These are phyloP conservation scores for Euphorbia peplus DNA, from an alignment of 345 rosid genomes.

Conservation along the genomic window DNA sequence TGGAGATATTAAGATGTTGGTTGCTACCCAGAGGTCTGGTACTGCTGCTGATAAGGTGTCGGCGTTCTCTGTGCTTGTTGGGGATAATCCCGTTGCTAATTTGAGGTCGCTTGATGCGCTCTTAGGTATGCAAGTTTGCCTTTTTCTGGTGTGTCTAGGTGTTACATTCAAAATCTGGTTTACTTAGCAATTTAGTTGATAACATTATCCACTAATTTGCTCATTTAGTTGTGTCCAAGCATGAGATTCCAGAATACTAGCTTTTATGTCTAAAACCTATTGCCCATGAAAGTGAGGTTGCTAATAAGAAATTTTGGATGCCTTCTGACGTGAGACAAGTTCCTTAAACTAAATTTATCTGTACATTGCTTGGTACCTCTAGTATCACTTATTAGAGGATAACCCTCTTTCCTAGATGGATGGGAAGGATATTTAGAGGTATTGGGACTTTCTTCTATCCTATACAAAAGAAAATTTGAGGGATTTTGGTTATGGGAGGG, in stretches of 20 bases:
- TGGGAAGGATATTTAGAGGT: not conserved
- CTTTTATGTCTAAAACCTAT: not conserved
- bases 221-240: not conserved
- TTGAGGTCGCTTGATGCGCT: slow-evolving; percentile 88
- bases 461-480: not conserved
- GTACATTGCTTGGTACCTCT: no score
- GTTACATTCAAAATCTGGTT: not conserved
- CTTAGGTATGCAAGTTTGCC: slow-evolving; percentile 48
- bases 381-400: no score
- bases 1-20: slow-evolving; percentile 83
- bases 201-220: not conserved
- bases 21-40: slow-evolving; percentile 87
- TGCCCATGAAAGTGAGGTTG: not conserved
- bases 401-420: not conserved
- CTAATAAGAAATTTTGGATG: not conserved
- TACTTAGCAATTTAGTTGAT: not conserved
- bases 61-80: slow-evolving; percentile 79
- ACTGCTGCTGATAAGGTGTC: slow-evolving; percentile 92
- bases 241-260: not conserved
- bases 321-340: not conserved
- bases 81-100: slow-evolving; percentile 88
- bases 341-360: not conserved
- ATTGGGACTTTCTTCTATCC: not conserved
- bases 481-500: not conserved
- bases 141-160: not conserved